Evolutionary conservation across 1,284 basidiomycete species (phyloP).

Genomic region (Papiliotrema fonsecae): DNA sequence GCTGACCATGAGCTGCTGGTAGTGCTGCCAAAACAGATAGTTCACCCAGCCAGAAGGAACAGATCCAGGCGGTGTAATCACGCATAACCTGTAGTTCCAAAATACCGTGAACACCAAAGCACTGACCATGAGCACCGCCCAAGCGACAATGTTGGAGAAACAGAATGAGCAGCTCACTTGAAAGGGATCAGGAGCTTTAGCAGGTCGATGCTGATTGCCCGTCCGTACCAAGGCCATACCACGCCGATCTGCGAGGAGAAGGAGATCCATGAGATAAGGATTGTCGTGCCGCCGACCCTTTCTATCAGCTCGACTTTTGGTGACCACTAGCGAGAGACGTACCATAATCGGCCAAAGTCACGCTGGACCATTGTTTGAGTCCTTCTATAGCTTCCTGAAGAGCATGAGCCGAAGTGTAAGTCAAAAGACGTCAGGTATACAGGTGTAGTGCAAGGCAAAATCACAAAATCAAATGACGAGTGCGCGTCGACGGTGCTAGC

Average conservation of each 20-base stretch:
- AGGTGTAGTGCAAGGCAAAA: too few species aligned
- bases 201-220: slow-evolving; percentile 64
- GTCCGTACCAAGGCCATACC: slow-evolving; percentile 86
- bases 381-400: too few species aligned
- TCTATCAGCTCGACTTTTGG: not conserved
- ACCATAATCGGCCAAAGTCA: slow-evolving; percentile 4
- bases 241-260: slow-evolving; percentile 84
- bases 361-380: slow-evolving; percentile 1
- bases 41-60: slow-evolving; percentile 77
- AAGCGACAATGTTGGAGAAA: not conserved
- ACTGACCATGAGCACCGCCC: slow-evolving; percentile 51
- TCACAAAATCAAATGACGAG: not conserved
- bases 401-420: not conserved
- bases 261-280: slow-evolving; percentile 80
- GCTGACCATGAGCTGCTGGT: slow-evolving; percentile 55
- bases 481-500: not conserved
- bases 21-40: too few species aligned
- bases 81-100: slow-evolving; percentile 81
- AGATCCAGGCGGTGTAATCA: slow-evolving; percentile 73
- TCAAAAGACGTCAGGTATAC: not conserved
- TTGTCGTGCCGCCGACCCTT: slow-evolving; percentile 58
- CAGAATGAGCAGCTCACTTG: slow-evolving; percentile 59
- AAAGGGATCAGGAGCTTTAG: slow-evolving; percentile 72
- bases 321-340: not conserved
- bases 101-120: slow-evolving; percentile 68